Conservation (phyloP, 2,329 filamentous ascomycete genomes). For the Fusarium tanahbumbuense region DNA sequence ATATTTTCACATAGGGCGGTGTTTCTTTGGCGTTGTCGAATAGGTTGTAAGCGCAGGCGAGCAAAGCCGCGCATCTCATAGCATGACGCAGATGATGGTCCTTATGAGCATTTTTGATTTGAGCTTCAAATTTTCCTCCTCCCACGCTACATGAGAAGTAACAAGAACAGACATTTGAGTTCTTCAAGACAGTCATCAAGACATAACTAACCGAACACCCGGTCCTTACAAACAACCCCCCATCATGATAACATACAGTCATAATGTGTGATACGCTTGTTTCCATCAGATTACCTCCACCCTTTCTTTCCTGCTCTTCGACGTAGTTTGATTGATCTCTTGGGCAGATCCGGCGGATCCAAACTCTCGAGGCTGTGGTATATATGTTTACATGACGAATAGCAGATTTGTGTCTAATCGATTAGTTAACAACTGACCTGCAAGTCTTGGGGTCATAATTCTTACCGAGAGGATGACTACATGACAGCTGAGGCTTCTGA, state of each 20-base stretch:
- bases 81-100: constrained; percentile 9
- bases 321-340: constrained; percentile 1
- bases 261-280: constrained; percentile 8
- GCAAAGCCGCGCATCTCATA: constrained; percentile 6
- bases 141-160: constrained; percentile 22
- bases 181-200: constrained; percentile 3
- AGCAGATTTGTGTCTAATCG: constrained; percentile 69
- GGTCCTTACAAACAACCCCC: constrained; percentile 27
- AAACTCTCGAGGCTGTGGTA: constrained; percentile 28
- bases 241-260: constrained; percentile 17
- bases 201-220: constrained; percentile 14
- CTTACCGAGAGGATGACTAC: constrained; percentile 95
- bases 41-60: constrained; percentile 1
- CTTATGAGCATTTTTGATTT: constrained; percentile 31
- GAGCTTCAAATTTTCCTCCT: not conserved
- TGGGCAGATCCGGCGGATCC: constrained; percentile 21
- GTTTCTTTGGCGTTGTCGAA: constrained; percentile 25
- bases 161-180: not conserved
- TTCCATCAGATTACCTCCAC: not conserved
- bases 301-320: not conserved
- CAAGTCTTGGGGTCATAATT: not conserved
- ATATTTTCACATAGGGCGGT: constrained; percentile 2
- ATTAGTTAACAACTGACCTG: constrained; percentile 15
- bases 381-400: constrained; percentile 67
- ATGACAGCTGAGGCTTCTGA: constrained; percentile 96